Evolutionary conservation across 495 filamentous ascomycete species (phyloP), one percentile per base, ranked within the genome.

Genomic region (Neurospora intermedia): DNA sequence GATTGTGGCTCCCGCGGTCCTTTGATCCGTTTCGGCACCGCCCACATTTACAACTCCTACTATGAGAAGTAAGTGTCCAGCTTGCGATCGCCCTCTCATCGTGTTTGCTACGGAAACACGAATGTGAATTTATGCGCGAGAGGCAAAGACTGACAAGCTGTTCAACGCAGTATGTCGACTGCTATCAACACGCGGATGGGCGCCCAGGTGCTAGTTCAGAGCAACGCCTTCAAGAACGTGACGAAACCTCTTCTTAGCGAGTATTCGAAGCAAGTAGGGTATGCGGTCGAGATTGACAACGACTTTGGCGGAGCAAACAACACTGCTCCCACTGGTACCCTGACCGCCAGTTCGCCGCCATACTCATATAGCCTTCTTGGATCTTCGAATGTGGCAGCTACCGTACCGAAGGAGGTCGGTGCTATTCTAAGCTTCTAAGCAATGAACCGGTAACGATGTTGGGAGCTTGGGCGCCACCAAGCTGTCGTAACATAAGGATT

Each of bases 111-210:
- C 13, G 6, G 6, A 13, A 70, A 8, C 13, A 66, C 35, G 5
- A 6, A 45, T 35, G 27, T 38, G 20, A 10, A 20, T 10, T 13
- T 8, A n/a, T 31, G 35, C 15, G 6, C 15, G 41, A 43, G 54
- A 6, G 6, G 27, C 27, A 66, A 66, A 18, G 54, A 18, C 71
- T 73, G 73, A 77, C 82, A 75, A 31, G 6, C 54, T 13, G 20
- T 18, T 45, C 70, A n/a, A 80, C 75, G 82, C 54, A 78, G 82
- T 70, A 83, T 88, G 62, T 78, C 74, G 75, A 87, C 88, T 69
- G 89, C 87, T 23, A 88, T 92, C 82, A 90, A 93, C 82, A 87
- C 88, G 20, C 87, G 91, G 48, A 79, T 88, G 70, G 89, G 89
- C 41, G 91, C 90, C 16, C 88, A 92, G 81, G 75, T 90, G 3